Percentiles rank a stretch among this genome's conserved stretches.
phyloP scores from a whole-genome alignment of 106 monocot genomes.

The Vanilla planifolia region DNA sequence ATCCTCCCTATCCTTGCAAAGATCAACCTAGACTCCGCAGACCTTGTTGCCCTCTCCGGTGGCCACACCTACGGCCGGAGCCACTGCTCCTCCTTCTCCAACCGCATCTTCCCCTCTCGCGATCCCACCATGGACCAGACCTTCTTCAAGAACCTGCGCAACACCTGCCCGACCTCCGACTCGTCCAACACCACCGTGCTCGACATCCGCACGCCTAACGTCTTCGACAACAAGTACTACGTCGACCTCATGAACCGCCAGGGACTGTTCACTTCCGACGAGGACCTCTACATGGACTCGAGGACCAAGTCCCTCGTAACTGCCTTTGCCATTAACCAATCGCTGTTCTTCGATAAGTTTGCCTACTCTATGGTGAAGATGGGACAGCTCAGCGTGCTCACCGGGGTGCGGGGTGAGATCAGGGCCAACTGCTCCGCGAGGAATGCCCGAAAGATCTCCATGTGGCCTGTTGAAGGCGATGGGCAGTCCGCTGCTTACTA shows the following conservation, averaged over 20 bases:
- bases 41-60: slow-evolving; percentile 55
- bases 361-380: slow-evolving; percentile 40
- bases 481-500: slow-evolving; percentile 2
- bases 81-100: slow-evolving; percentile 47
- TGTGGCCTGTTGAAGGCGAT: slow-evolving; percentile 13
- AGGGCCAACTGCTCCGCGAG: slow-evolving; percentile 41
- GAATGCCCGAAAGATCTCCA: slow-evolving; percentile 6
- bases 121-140: slow-evolving; percentile 26
- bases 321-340: slow-evolving; percentile 23
- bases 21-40: slow-evolving; percentile 29
- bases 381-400: slow-evolving; percentile 30
- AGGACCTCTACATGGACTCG: slow-evolving; percentile 27
- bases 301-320: slow-evolving; percentile 20
- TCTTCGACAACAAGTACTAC: slow-evolving; percentile 40
- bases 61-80: slow-evolving; percentile 54
- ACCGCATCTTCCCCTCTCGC: slow-evolving; percentile 22
- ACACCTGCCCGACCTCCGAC: slow-evolving; percentile 16
- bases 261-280: slow-evolving; percentile 51
- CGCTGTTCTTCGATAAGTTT: slow-evolving; percentile 37
- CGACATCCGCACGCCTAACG: slow-evolving; percentile 22
- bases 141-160: slow-evolving; percentile 14
- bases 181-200: slow-evolving; percentile 15
- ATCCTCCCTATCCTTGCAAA: slow-evolving; percentile 22
- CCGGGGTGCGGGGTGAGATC: slow-evolving; percentile 27
- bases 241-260: slow-evolving; percentile 31